Percentiles rank a stretch among this genome's conserved stretches.
These are phyloP conservation scores for Haberlea rhodopensis DNA, from an alignment of 257 asterid species.

Conservation along the genomic window DNA sequence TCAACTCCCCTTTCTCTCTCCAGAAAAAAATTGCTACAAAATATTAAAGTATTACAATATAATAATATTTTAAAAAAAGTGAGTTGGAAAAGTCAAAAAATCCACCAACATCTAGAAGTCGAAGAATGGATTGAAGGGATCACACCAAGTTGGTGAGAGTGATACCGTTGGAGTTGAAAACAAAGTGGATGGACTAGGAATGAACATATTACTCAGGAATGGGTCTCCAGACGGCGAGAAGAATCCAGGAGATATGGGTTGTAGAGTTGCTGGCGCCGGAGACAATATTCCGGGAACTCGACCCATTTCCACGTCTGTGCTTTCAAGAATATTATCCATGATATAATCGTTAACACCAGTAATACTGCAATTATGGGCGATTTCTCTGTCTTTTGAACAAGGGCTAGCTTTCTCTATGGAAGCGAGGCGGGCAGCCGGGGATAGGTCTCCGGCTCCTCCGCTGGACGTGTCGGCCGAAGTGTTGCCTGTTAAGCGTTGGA, in stretches of 20 bases:
- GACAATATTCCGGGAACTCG: constrained; percentile 73
- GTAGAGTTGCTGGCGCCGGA: constrained; percentile 77
- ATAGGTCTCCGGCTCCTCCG: constrained; percentile 41
- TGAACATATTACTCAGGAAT: constrained; percentile 46
- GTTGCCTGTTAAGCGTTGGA: constrained; percentile 90
- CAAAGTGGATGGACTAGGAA: constrained; percentile 69
- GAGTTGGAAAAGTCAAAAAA: not conserved
- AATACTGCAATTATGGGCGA: not conserved
- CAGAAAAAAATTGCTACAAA: constrained; percentile 26
- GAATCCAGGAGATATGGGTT: constrained; percentile 63
- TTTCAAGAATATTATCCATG: constrained; percentile 42
- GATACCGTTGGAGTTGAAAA: constrained; percentile 69
- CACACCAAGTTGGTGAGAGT: constrained; percentile 57
- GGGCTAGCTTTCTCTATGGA: constrained; percentile 66
- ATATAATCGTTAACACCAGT: constrained; percentile 13
- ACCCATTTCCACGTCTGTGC: constrained; percentile 40
- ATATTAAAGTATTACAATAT: constrained; percentile 11
- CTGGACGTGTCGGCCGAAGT: constrained; percentile 26
- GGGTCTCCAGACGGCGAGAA: constrained; percentile 77
- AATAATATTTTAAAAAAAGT: not conserved
- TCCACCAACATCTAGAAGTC: constrained; percentile 50
- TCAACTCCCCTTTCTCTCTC: constrained; percentile 31
- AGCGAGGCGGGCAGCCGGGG: constrained; percentile 91
- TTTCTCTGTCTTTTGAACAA: constrained; percentile 32
- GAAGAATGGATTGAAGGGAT: constrained; percentile 65